phyloP scores from a whole-genome alignment of 768 basidiomycete genomes.

The Boletus subparvulus region DNA sequence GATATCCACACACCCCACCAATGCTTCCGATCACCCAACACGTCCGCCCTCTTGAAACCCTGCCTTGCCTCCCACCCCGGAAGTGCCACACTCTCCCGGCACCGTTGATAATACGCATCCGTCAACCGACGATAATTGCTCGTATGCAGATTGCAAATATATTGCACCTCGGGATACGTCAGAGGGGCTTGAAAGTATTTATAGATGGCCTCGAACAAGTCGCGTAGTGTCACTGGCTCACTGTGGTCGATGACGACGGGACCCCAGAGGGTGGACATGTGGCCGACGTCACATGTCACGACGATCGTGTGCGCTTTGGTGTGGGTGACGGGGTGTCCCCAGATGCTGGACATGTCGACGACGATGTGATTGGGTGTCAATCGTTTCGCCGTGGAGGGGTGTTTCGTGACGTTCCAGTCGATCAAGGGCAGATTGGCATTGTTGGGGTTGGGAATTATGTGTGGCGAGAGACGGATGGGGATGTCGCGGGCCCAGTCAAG shows the following conservation, averaged over 20 bases:
- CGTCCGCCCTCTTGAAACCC: constrained; percentile 51
- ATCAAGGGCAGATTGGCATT: constrained; percentile 30
- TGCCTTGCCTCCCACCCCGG: constrained; percentile 37
- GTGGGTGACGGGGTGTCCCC: constrained; percentile 21
- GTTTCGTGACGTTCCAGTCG: constrained; percentile 38
- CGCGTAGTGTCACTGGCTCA: constrained; percentile 38
- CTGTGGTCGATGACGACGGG: constrained; percentile 43
- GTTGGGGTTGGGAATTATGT: constrained; percentile 34
- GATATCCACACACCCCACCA: constrained; percentile 45
- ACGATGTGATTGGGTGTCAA: constrained; percentile 29
- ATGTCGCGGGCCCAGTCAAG: constrained; percentile 19
- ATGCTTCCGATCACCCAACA: constrained; percentile 43
- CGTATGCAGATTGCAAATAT: constrained; percentile 18
- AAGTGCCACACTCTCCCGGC: constrained; percentile 40
- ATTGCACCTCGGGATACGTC: constrained; percentile 29
- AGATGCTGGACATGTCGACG: constrained; percentile 19
- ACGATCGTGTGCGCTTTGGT: constrained; percentile 21
- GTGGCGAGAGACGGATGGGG: constrained; percentile 27
- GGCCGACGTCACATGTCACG: constrained; percentile 24
- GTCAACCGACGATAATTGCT: constrained; percentile 22
- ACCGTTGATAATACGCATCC: constrained; percentile 37
- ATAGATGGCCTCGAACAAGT: constrained; percentile 50
- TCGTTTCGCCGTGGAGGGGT: constrained; percentile 32
- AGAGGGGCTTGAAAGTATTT: constrained; percentile 47
- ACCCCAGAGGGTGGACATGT: constrained; percentile 43